These are phyloP conservation scores for Salvia splendens DNA, from an alignment of 257 asterid species.

Conservation along the genomic window DNA sequence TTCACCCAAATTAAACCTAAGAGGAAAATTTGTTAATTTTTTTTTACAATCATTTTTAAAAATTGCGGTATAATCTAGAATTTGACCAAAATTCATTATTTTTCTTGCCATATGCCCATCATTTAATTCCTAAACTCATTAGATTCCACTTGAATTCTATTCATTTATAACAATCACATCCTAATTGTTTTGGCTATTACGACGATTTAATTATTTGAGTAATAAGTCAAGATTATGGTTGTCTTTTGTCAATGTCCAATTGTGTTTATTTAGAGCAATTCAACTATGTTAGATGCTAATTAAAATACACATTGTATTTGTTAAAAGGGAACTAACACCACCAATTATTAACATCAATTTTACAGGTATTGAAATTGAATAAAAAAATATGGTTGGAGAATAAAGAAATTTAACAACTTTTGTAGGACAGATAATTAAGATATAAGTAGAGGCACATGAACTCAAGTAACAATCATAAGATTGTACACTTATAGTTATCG, in stretches of 20 bases:
- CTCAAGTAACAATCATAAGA: constrained; percentile 30
- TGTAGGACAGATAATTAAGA: constrained; percentile 18
- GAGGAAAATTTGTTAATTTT: no score
- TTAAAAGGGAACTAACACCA: background rate
- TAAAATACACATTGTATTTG: background rate
- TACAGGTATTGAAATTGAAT: background rate
- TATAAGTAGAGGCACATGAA: constrained; percentile 30
- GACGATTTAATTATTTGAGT: no score
- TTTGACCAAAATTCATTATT: no score
- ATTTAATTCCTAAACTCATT: no score
- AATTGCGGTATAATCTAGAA: no score
- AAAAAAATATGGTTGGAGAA: background rate
- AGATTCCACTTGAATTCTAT: no score
- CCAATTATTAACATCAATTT: background rate
- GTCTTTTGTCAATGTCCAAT: background rate
- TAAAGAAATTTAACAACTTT: constrained; percentile 3
- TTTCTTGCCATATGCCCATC: no score
- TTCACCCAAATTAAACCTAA: no score
- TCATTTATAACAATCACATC: no score
- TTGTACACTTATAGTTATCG: background rate
- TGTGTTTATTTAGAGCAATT: background rate
- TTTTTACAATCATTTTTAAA: no score
- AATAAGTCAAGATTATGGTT: background rate
- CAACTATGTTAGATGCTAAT: background rate
- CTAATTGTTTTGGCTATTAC: no score